phyloP scores from a whole-genome alignment of 2,329 filamentous ascomycete genomes.

The Ophiocordyceps camponoti-saundersi region DNA sequence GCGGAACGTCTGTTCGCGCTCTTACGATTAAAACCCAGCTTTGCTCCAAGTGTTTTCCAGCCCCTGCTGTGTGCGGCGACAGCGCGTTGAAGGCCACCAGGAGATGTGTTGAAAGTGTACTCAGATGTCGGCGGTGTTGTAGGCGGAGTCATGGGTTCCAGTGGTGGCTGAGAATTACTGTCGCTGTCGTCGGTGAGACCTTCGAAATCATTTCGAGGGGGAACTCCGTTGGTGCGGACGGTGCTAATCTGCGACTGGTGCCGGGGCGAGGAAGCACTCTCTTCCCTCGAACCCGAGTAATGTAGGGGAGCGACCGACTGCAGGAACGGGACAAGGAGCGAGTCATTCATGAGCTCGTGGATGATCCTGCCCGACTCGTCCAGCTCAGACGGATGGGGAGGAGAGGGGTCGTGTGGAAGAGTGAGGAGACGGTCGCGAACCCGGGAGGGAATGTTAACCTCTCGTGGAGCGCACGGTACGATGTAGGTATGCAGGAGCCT shows the following conservation, averaged over 20 bases:
- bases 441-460: constrained; percentile 77
- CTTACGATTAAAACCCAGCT: constrained; percentile 40
- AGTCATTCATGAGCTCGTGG: constrained; percentile 95
- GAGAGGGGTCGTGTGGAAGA: constrained; percentile 33
- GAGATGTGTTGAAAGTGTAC: constrained; percentile 32
- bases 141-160: constrained; percentile 57
- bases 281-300: constrained; percentile 17
- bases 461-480: constrained; percentile 63
- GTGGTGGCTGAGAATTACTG: constrained; percentile 34
- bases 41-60: constrained; percentile 49
- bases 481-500: constrained; percentile 85
- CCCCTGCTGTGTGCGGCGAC: constrained; percentile 37
- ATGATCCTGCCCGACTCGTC: constrained; percentile 76
- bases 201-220: constrained; percentile 23
- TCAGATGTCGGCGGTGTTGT: constrained; percentile 52
- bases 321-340: constrained; percentile 80
- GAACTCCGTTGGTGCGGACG: constrained; percentile 1
- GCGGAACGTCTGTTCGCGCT: constrained; percentile 24
- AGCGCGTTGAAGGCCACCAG: constrained; percentile 35
- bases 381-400: constrained; percentile 58
- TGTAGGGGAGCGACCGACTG: constrained; percentile 38
- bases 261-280: constrained; percentile 23
- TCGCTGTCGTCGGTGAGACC: constrained; percentile 48
- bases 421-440: constrained; percentile 68
- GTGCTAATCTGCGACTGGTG: constrained; percentile 1